phyloP scores from a whole-genome alignment of 2,329 filamentous ascomycete genomes.

The Pseudogymnoascus sp. region DNA sequence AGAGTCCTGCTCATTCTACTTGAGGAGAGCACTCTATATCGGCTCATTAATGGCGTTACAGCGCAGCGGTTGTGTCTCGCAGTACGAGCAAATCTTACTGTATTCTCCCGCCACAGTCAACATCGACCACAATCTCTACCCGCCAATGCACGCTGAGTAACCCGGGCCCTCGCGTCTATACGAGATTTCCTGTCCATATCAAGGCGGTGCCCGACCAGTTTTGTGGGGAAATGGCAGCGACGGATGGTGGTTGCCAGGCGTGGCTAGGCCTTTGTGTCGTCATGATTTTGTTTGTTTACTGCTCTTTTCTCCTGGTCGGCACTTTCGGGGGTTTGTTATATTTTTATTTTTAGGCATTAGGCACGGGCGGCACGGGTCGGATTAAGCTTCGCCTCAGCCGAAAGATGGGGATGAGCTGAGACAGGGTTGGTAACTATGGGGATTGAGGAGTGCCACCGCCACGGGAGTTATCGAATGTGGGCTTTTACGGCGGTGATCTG shows the following conservation, averaged over 20 bases:
- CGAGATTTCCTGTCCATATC: neutral
- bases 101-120: neutral
- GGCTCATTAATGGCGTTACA: neutral
- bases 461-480: neutral
- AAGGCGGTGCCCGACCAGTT: neutral
- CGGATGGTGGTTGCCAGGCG: neutral
- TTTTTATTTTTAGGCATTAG: neutral
- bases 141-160: neutral
- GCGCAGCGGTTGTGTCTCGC: neutral
- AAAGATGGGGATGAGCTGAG: neutral
- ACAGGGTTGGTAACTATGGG: neutral
- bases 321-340: neutral
- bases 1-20: neutral
- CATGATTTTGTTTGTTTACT: neutral
- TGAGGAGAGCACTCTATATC: neutral
- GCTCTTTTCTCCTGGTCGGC: neutral
- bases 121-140: neutral
- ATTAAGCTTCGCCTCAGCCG: conserved; percentile 1
- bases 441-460: neutral
- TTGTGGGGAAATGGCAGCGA: neutral
- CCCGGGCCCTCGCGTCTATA: neutral
- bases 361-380: neutral
- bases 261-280: neutral
- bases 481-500: neutral
- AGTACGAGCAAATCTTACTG: neutral